Base-by-base conservation (phyloP, 768 basidiomycete species). In the Brasilioporus rufonigricans region DNA sequence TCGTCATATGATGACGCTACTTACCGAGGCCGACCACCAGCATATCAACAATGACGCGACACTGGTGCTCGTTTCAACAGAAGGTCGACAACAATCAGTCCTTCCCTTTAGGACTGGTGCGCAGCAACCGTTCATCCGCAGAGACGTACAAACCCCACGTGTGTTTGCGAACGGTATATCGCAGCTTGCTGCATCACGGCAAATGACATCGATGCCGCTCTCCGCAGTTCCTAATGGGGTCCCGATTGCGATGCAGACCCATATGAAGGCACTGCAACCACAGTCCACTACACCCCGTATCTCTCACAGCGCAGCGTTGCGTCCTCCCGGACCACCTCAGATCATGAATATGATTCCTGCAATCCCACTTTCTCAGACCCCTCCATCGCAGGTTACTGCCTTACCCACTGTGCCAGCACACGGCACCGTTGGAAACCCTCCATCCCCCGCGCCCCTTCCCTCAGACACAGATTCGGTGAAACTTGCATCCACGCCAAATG, bases 201-300 rank as follows among this genome's bases (percentile, higher is more conserved):
- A 62, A 31, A 56, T 68, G 36, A 12, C 60, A 8, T 60, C 61
- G 3, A 52, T 62, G 3, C 55, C 72, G 4, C 61, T 69, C 14
- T 61, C 65, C 8, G 36, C 67, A 19, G 60, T 72, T 29, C 63
- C 72, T 12, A 77, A 74, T 54, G 83, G 78, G 7, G 76, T 80
- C 0, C 79, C 85, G 0, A 76, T 87, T n/a, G 75, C 86, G 1
- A 75, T 85, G 62, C 78, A 79, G 44, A 77, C 83, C 13, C 82
- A 82, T 49, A 68, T 83, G 64, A 85, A 85, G 74, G 80, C 82
- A 65, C 78, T 87, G 73, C 82, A 73, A 5, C 70, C 82, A 0
- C 79, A 85, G 14, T 69, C 71, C 19, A 67, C 73, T 0, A 69
- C 80, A 2, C 80, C 84, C 2, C 85, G 84, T 40, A 77, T 84